These are phyloP conservation scores for Sphagnum tenellum DNA, from an alignment of 225 moss, liverwort and hornwort genomes.

Conservation along the genomic window DNA sequence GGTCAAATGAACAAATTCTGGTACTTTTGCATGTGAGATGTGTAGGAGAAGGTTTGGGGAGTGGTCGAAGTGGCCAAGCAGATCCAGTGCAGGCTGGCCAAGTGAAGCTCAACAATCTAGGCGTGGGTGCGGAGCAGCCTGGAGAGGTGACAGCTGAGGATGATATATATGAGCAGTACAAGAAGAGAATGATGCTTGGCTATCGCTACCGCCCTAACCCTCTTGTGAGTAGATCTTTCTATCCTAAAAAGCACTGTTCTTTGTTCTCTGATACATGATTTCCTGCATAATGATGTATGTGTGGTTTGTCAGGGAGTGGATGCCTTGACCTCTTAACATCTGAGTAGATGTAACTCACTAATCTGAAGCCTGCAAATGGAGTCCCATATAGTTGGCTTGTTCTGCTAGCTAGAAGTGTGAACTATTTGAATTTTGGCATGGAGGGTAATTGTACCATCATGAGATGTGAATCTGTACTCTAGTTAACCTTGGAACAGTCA, in stretches of 20 bases:
- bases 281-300: not conserved
- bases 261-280: conserved; percentile 27
- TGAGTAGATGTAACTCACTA: conserved; percentile 5
- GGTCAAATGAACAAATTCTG: no score
- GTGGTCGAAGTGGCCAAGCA: conserved; percentile 89
- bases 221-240: conserved; percentile 38
- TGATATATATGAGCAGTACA: conserved; percentile 98
- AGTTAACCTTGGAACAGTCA: no score
- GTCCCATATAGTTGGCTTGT: no score
- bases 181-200: conserved; percentile 99
- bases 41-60: conserved; percentile 98
- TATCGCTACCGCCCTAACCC: conserved; percentile 95
- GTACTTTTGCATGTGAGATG: not conserved
- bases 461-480: no score
- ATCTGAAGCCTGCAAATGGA: not conserved
- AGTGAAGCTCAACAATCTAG: conserved; percentile 96
- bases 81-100: conserved; percentile 95
- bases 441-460: no score
- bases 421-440: no score
- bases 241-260: conserved; percentile 1
- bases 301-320: conserved; percentile 1
- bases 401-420: no score
- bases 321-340: conserved; percentile 1
- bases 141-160: conserved; percentile 99
- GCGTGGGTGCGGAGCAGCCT: conserved; percentile 99